A percentile compares a stretch with the other conserved stretches of the same genome.
phyloP scores from a whole-genome alignment of 768 basidiomycete genomes.

The Exidia glandulosa region DNA sequence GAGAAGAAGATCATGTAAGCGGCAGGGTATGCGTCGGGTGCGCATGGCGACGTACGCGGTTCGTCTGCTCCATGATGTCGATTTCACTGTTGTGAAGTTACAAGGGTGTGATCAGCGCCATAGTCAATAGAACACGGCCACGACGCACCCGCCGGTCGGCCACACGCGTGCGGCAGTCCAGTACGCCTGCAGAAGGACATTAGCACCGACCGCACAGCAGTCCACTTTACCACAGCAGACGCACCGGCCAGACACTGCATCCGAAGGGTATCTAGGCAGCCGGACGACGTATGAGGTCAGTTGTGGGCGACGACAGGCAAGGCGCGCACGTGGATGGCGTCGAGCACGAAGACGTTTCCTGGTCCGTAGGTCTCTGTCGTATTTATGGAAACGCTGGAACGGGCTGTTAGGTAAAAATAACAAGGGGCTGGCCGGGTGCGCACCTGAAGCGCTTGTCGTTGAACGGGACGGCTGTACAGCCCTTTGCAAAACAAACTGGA shows the following conservation, averaged over 20 bases:
- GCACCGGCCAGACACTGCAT: background rate
- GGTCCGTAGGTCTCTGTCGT: background rate
- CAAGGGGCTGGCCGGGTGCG: too few relatives aligned
- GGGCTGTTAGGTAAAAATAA: too few relatives aligned
- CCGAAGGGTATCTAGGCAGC: background rate
- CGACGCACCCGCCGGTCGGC: background rate
- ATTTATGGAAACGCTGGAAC: background rate
- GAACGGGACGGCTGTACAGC: constrained; percentile 6
- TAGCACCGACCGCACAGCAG: background rate
- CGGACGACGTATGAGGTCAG: background rate
- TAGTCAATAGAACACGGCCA: background rate
- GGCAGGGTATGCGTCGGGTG: background rate
- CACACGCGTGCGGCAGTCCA: background rate
- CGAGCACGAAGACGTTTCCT: background rate
- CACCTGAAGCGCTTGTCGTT: background rate
- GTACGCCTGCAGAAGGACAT: background rate
- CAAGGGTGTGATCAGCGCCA: background rate
- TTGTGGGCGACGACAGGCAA: background rate
- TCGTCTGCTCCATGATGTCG: background rate
- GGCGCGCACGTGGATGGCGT: background rate
- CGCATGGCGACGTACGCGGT: background rate
- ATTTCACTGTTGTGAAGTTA: background rate
- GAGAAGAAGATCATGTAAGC: background rate
- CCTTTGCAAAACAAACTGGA: too few relatives aligned
- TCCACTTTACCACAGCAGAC: background rate